Base-by-base conservation (phyloP, 2,329 filamentous ascomycete species). In the Neopestalotiopsis sp. region DNA sequence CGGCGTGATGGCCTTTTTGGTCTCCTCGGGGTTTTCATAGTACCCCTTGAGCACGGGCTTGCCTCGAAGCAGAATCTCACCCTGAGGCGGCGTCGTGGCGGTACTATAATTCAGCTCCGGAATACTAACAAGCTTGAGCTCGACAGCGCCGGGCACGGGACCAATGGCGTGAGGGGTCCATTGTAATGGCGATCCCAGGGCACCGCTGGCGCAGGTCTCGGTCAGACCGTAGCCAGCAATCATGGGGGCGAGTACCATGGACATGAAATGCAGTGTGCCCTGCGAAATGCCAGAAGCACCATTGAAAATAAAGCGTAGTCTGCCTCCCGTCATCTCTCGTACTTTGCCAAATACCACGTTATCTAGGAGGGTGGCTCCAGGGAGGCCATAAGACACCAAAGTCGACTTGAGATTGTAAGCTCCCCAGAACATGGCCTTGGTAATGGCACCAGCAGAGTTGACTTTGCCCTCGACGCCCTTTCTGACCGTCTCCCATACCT, bases 401-500 rank as follows among this genome's bases (percentile, higher is more conserved):
- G 89, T 86, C 32, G 82, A 81, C 79, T 92, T 92, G 70, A 87
- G 83, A 75, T 82, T 83, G 74, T 88, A 85, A 28, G 89, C 89
- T 45, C 85, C 85, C 89, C 89, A 91, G 86, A 99, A 99, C 71
- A 98, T 82, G 75, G 91, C 90, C 81, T 87, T 91, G 69, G 91
- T 87, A 57, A 98, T 69, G n/a, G 87, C 81, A 76, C 90, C 91
- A 71, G 92, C 88, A 69, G 87, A 84, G 77, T 93, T 91, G 70
- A 98, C 91, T 81, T 94, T 94, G 75, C 85, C 83, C 72, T 95
- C 85, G 76, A 99, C 93, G 67, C 96, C 96, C 86, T 99, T 99
- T 86, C 94, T 95, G 76, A 99, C 92, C 1, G 94, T 95, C 83
- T 99, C 96, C 95, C 95, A 99, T 40, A 99, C 92, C 69, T 97